Conservation (phyloP, 331 rosid species). For the Phaseolus coccineus region DNA sequence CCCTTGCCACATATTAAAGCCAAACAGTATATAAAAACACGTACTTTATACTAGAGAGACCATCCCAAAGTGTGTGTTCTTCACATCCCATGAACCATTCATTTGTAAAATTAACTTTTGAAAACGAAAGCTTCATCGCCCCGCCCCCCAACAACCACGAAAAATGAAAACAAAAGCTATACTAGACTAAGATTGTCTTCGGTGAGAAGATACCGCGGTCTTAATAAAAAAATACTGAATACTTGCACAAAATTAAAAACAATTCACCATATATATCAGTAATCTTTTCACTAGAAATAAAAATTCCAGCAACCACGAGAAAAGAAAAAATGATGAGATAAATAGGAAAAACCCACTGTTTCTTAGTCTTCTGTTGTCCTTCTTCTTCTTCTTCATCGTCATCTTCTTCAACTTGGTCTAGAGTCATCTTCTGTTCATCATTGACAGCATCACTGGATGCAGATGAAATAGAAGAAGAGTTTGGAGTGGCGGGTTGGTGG, state of each 20-base stretch:
- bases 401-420: slow-evolving; percentile 41
- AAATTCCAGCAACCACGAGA: neutral
- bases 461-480: slow-evolving; percentile 84
- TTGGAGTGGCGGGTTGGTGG: slow-evolving; percentile 77
- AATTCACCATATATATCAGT: neutral
- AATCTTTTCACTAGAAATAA: neutral
- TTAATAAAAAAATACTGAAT: neutral
- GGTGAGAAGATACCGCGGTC: neutral
- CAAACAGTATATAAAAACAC: slow-evolving; percentile 10
- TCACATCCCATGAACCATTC: slow-evolving; percentile 32
- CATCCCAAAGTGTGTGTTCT: slow-evolving; percentile 6
- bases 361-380: slow-evolving; percentile 53
- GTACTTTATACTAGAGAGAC: slow-evolving; percentile 18
- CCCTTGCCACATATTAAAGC: slow-evolving; percentile 12
- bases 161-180: neutral
- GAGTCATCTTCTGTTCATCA: slow-evolving; percentile 58
- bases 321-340: neutral
- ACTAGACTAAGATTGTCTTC: neutral
- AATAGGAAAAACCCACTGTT: slow-evolving; percentile 59
- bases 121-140: neutral
- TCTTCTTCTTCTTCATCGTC: neutral
- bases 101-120: neutral
- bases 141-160: neutral
- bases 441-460: slow-evolving; percentile 70
- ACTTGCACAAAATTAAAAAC: neutral